Base-by-base conservation (phyloP, 495 filamentous ascomycete species). In the Daldinia concentrica region DNA sequence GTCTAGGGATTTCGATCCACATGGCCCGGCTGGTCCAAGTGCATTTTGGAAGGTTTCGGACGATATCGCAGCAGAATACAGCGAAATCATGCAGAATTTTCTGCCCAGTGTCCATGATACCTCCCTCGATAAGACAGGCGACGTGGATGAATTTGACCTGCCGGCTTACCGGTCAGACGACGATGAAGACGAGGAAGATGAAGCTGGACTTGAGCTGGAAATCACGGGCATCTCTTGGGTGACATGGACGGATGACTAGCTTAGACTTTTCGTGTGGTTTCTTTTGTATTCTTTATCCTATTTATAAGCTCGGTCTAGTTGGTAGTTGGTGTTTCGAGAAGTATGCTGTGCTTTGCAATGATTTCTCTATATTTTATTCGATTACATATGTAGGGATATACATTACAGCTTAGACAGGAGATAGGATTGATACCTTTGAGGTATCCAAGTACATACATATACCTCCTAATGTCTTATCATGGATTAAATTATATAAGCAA, bases 21-120 rank as follows among this genome's bases (percentile, higher is more conserved):
- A 87, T 59, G 89, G 89, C 4, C 89, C 89, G 0, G 88, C 82
- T 3, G 90, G 90, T 4, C 90, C 90, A 6, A 88, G 88, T 14
- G 85, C 86, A 6, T 91, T 90, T 72, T 92, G 90, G 90, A 92
- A 92, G 78, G 75, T 86, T 4, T 83, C 80, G 32, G 87, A 90
- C 50, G 56, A 51, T 39, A 41, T 64, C 8, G 32, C 41, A 26
- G 57, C 61, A 6, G 64, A 62, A 12, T 39, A 37, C 29, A 60
- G 50, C 9, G 65, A 66, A 4, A 57, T 73, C 0, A 37, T 65
- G 34, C 56, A 58, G 1, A 60, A 75, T 26, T 71, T 74, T 54
- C 26, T 62, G 11, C 68, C 69, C 27, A 30, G 73, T 63, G 65
- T 73, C 52, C 64, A 72, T 0, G 69, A 64, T 14, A 9, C 41